A percentile compares a stretch with the other conserved stretches of the same genome.
Evolutionary conservation across 169 alveolate species (phyloP).

Genomic region (Eimeria nieschulzi): DNA sequence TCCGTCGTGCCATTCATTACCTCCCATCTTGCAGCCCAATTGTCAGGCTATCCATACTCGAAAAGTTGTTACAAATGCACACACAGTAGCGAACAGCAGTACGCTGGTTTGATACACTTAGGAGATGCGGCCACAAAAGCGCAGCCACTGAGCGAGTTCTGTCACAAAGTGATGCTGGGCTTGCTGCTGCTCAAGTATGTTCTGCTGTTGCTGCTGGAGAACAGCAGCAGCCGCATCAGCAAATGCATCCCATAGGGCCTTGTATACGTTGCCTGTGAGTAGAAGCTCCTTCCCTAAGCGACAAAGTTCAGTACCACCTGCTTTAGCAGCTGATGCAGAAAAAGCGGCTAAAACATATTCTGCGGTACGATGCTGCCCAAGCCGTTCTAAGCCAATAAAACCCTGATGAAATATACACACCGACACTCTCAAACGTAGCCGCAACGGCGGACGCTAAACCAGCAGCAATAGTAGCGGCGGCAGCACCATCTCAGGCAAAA

Average conservation of each 20-base stretch:
- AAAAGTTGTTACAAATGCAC: too few species aligned
- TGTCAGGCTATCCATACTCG: too few species aligned
- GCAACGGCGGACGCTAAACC: not conserved
- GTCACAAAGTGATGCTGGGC: not conserved
- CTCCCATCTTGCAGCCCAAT: too few species aligned
- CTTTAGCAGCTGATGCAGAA: constrained; percentile 43
- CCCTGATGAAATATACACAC: constrained; percentile 16
- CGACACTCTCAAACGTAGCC: not conserved
- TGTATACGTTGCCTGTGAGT: constrained; percentile 14
- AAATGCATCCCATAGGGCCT: constrained; percentile 52
- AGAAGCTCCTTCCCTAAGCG: constrained; percentile 41
- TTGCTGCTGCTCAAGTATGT: not conserved
- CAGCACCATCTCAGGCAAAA: not conserved
- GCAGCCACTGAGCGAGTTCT: constrained; percentile 30
- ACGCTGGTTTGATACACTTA: not conserved
- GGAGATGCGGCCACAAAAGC: constrained; percentile 37
- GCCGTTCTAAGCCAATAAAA: constrained; percentile 37
- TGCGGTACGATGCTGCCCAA: constrained; percentile 31
- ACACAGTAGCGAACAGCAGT: too few species aligned
- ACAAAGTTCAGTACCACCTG: constrained; percentile 34
- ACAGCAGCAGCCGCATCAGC: constrained; percentile 39
- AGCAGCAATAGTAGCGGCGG: not conserved
- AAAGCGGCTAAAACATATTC: constrained; percentile 58
- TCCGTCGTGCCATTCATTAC: too few species aligned
- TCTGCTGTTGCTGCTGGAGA: constrained; percentile 13